Conservation (phyloP, 176 grass and related monocot species). For the Lolium perenne region DNA sequence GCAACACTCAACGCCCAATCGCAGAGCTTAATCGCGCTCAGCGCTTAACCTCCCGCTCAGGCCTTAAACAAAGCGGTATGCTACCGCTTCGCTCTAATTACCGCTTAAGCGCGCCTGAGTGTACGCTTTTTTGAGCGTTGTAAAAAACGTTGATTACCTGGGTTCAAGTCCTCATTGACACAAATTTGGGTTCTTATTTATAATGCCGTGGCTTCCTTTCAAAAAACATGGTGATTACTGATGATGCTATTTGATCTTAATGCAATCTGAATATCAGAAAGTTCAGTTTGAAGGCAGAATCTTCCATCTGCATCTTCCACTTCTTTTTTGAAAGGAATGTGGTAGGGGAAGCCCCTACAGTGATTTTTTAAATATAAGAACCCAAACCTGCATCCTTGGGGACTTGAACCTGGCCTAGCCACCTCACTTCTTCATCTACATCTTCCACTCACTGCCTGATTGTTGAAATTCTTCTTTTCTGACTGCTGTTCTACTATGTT, state of each 20-base stretch:
- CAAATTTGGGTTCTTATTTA: background rate
- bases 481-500: constrained; percentile 9
- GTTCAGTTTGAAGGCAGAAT: constrained; percentile 29
- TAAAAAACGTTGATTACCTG: background rate
- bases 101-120: too few relatives aligned
- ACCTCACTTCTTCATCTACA: background rate
- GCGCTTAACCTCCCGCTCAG: too few relatives aligned
- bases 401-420: too few relatives aligned
- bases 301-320: constrained; percentile 20
- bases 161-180: background rate
- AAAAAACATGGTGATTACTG: constrained; percentile 2
- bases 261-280: constrained; percentile 10
- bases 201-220: background rate
- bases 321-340: too few relatives aligned
- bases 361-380: too few relatives aligned
- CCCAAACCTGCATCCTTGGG: too few relatives aligned
- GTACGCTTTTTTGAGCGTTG: too few relatives aligned
- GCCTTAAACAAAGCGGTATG: too few relatives aligned
- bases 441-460: constrained; percentile 8
- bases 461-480: background rate
- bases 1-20: too few relatives aligned
- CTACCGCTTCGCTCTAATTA: too few relatives aligned
- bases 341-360: too few relatives aligned
- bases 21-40: too few relatives aligned
- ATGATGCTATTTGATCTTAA: constrained; percentile 9